Percentiles rank a stretch among this genome's conserved stretches.
Evolutionary conservation across 2,329 filamentous ascomycete genomes (phyloP).

Genomic region (Ophiostoma ulmi): DNA sequence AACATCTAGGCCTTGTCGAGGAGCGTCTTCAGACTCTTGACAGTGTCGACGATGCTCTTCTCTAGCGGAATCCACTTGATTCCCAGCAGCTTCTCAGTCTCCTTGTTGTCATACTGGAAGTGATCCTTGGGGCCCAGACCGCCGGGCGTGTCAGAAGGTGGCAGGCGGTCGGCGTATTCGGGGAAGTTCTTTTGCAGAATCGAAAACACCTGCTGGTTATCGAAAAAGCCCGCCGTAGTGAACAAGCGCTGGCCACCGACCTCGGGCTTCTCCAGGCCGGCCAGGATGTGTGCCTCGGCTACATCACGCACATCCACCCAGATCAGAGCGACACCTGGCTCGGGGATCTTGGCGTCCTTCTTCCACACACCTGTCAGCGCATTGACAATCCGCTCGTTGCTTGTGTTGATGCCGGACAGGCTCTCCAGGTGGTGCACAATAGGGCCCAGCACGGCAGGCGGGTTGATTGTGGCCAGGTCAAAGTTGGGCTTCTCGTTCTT

Average conservation of each 20-base stretch:
- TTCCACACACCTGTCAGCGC: slow-evolving; percentile 49
- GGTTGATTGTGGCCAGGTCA: slow-evolving; percentile 50
- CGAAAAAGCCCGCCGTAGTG: slow-evolving; percentile 44
- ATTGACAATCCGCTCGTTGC: slow-evolving; percentile 36
- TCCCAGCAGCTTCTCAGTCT: slow-evolving; percentile 55
- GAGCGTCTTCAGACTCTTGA: slow-evolving; percentile 53
- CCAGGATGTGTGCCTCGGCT: slow-evolving; percentile 49
- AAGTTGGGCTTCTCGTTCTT: slow-evolving; percentile 41
- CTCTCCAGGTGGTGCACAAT: slow-evolving; percentile 45
- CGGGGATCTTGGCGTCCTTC: slow-evolving; percentile 36
- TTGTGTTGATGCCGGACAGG: slow-evolving; percentile 39
- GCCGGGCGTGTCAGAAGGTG: slow-evolving; percentile 41
- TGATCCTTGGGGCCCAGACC: slow-evolving; percentile 41
- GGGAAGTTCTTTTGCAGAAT: slow-evolving; percentile 47
- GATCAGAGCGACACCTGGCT: slow-evolving; percentile 39
- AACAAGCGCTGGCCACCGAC: slow-evolving; percentile 50
- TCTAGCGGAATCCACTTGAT: slow-evolving; percentile 59
- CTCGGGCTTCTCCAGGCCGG: slow-evolving; percentile 43
- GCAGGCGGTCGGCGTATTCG: slow-evolving; percentile 45
- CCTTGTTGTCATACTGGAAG: slow-evolving; percentile 54
- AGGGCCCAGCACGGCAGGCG: slow-evolving; percentile 52
- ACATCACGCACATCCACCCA: slow-evolving; percentile 56
- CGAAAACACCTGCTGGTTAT: slow-evolving; percentile 43
- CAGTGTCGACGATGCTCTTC: slow-evolving; percentile 57
- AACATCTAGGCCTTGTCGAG: slow-evolving; percentile 12